Conservation (phyloP, 495 filamentous ascomycete species). For the Aspergillus avenaceus region DNA sequence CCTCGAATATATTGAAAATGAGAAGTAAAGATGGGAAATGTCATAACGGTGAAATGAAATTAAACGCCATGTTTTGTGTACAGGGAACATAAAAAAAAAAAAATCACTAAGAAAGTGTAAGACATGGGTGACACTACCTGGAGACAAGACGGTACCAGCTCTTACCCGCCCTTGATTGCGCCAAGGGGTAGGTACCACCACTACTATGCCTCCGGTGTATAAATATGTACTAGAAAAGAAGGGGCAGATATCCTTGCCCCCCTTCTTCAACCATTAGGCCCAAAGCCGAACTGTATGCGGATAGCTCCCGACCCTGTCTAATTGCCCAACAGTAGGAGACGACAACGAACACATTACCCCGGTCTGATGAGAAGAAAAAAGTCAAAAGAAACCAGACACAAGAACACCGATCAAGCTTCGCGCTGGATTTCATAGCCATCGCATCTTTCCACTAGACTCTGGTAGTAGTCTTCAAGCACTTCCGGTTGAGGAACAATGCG, state of each 20-base stretch:
- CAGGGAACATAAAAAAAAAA: no score
- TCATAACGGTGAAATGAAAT: no score
- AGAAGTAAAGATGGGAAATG: no score
- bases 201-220: slow-evolving; percentile 12
- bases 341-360: no score
- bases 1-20: no score
- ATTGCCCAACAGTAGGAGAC: background rate
- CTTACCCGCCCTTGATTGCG: slow-evolving; percentile 2
- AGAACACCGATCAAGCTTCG: background rate
- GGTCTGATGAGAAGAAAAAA: background rate
- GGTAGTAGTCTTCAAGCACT: slow-evolving; percentile 87
- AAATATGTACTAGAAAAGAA: slow-evolving; percentile 12
- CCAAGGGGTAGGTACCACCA: slow-evolving; percentile 13
- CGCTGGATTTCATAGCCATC: slow-evolving; percentile 55
- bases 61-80: no score
- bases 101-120: no score
- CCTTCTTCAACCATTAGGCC: background rate
- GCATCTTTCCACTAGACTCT: slow-evolving; percentile 71
- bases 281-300: background rate
- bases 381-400: background rate
- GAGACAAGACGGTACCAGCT: no score
- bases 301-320: background rate
- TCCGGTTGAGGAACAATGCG: slow-evolving; percentile 94
- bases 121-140: no score
- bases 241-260: background rate